phyloP scores from a whole-genome alignment of 306 rosid species.

The Cicer yamashitae region DNA sequence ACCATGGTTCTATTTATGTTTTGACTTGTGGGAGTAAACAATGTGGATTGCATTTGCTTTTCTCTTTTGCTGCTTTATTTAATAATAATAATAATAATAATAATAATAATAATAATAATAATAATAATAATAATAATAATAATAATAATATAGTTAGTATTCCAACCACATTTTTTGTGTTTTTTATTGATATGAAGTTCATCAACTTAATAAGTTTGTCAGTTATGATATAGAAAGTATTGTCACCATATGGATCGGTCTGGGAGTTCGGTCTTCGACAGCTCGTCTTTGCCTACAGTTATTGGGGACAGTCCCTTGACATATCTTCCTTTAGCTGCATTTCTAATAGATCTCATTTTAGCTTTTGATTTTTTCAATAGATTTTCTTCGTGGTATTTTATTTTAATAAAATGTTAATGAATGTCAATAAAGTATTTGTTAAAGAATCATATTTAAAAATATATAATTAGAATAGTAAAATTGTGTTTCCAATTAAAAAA shows the following conservation, averaged over 20 bases:
- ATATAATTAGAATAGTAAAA: too few species aligned
- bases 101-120: too few species aligned
- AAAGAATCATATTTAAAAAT: too few species aligned
- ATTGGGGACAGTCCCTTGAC: conserved; percentile 9
- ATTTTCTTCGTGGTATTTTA: neutral
- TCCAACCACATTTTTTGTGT: neutral
- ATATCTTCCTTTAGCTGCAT: conserved; percentile 7
- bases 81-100: too few species aligned
- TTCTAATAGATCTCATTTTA: neutral
- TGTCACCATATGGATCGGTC: neutral
- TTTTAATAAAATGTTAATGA: neutral
- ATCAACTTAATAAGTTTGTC: neutral
- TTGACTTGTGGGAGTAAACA: neutral
- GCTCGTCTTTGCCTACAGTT: conserved; percentile 1
- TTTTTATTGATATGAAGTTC: neutral
- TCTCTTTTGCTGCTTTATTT: neutral
- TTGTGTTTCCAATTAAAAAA: too few species aligned
- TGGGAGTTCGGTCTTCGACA: neutral
- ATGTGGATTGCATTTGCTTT: neutral
- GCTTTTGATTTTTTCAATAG: neutral
- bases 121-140: too few species aligned
- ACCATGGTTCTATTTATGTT: neutral
- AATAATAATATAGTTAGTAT: too few species aligned
- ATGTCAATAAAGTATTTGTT: too few species aligned
- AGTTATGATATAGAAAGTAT: neutral